Base-by-base conservation (phyloP, 805 yeast species). In the Helenozyma baotianmanensis region DNA sequence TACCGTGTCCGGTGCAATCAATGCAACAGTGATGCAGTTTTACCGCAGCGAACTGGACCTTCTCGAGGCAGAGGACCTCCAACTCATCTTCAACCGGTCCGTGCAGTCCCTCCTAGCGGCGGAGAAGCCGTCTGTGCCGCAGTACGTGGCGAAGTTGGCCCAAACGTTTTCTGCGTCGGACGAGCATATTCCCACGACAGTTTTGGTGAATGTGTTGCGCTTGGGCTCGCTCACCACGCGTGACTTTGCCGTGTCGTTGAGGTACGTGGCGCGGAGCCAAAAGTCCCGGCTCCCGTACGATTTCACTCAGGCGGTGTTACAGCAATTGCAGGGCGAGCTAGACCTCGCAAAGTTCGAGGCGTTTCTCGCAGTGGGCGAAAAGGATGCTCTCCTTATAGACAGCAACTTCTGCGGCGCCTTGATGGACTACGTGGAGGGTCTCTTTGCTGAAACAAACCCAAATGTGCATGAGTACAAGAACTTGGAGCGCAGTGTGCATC, bases 391-490 rank as follows among this genome's bases (percentile, higher is more conserved):
- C 9, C 14, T 48, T 4, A 19, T 62, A 10, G 50, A 49, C 31
- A 55, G 48, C 14, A 36, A 27, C 11, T 52, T 60, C 23, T 54
- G 44, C 31, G 9, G 18, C 4, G 18, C 32, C 7, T 51, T 51
- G 30, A 51, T 56, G 11, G 24, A 24, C 9, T 56, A 60, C 33
- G 40, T 63, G 9, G 66, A 64, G 26, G 31, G 40, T 6, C 33
- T 63, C 13, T 64, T 50, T 38, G 38, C 35, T 6, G 52, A 53
- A 6, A 25, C 38, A 4, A 50, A 50, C 14, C 69, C 69, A 0
- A 33, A 38, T n/a, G 49, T 53, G 9, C 72, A 66, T 39, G 67
- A 64, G 40, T 64, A 54, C 46, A 38, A 51, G 28, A 47, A 62
- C 36, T 30, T 45, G 27, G 60, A 64, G 16, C 42, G 47, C 32